Evolutionary conservation across 139 green algal species (phyloP), one percentile per base, ranked within the genome.

Genomic region (Tetradesmus lagerheimii): DNA sequence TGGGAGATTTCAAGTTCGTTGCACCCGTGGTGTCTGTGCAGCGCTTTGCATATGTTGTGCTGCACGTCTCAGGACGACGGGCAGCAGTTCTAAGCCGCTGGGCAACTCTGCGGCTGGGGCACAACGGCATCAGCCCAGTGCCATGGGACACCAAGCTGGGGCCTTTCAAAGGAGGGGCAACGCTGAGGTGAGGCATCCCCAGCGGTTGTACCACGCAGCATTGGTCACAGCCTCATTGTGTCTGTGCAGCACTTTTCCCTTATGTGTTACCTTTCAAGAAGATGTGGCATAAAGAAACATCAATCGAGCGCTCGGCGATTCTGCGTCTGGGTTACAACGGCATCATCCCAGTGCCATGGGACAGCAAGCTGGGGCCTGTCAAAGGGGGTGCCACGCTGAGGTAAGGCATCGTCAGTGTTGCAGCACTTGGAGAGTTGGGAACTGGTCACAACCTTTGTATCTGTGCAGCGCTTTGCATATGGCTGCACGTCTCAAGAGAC

Each of bases 281-380:
- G n/a, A n/a, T n/a, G n/a, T n/a, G n/a, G n/a, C n/a, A n/a, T n/a
- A n/a, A n/a, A n/a, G n/a, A n/a, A n/a, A n/a, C n/a, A n/a, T n/a
- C n/a, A n/a, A n/a, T n/a, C n/a, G n/a, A n/a, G n/a, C 50, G 82
- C 18, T 79, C 57, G 16, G 87, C 89, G 1, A 23, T 57, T 14
- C 87, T 96, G 77, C 80, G 81, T 1, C 64, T 96, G n/a, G 83
- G 85, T 2, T 90, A 43, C 88, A 96, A 96, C 82, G 92, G 92
- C 37, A 34, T 66, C 35, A 87, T 41, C 47, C 92, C 90, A 0
- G 87, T 80, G 37, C 41, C 64, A 15, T 93, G 92, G 90, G 92
- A 93, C 64, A 84, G 57, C 0, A 39, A 74, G 85, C 88, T 94
- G 80, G 92, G 92, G 16, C 57, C 64, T 8, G 87, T 85, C 47